phyloP scores from a whole-genome alignment of 306 rosid species.

The Quercus rubra region DNA sequence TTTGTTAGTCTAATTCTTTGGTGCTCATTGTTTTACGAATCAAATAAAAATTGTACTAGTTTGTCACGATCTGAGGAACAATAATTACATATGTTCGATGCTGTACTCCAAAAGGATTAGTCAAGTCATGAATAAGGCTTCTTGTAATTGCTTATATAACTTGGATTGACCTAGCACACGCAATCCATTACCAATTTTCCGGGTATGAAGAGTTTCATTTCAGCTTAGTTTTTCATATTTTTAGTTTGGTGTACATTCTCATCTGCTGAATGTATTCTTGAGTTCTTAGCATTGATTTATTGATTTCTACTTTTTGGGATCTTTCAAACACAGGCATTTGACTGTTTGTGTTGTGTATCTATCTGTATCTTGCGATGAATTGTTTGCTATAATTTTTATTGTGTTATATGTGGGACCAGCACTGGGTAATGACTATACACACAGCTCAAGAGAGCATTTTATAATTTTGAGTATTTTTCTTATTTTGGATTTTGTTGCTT shows the following conservation, averaged over 20 bases:
- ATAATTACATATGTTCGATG: no score
- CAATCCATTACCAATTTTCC: no score
- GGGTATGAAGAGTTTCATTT: neutral
- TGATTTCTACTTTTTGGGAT: neutral
- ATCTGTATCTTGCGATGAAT: neutral
- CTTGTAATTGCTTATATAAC: no score
- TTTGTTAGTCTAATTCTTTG: neutral
- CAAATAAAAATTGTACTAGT: neutral
- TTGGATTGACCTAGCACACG: no score
- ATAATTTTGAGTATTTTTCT: neutral
- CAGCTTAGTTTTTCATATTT: neutral
- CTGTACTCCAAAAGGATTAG: no score
- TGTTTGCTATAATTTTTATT: neutral
- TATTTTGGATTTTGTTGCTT: neutral
- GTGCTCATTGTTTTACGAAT: neutral
- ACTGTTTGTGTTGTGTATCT: neutral
- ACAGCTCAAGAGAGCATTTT: neutral
- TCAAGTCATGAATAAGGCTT: no score
- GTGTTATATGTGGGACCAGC: neutral
- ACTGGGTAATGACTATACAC: neutral
- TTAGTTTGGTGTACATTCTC: neutral
- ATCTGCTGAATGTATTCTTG: neutral
- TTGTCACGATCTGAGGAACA: no score
- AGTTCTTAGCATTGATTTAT: neutral
- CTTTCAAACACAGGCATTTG: neutral